Base-by-base conservation (phyloP, 495 filamentous ascomycete genomes). In the Umbilicaria muhlenbergii region DNA sequence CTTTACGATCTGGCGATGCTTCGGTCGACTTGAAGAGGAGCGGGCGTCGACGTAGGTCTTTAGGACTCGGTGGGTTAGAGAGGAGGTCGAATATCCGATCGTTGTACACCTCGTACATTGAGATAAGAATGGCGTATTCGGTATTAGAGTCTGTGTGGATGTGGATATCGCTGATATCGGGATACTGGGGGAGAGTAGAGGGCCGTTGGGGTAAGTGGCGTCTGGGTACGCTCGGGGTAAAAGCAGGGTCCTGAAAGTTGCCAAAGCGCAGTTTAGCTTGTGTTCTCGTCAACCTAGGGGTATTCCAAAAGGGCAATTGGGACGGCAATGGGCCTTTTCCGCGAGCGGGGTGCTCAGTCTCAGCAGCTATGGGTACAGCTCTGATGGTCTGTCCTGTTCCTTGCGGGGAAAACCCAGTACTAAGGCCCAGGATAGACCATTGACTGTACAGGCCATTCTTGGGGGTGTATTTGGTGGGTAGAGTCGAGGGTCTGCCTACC, bases 41-140 rank as follows among this genome's bases (percentile, higher is more conserved):
- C 0, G 82, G 78, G 7, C 84, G 73, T 40, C 86, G 70, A 39
- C 80, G 69, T 37, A 69, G 69, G 42, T 86, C 80, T 58, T 88
- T 88, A 37, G 65, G 51, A 34, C 55, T 59, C 18, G 67, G 61
- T 2, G 68, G 57, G 1, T 71, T 67, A 1, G 82, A 79, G 1
- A 98, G 63, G 3, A 98, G 77, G 54, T 98, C 91, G 53, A 91
- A 98, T 41, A 98, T 95, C 11, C 89, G 78, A 60, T 98, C 91
- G 59, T 96, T 96, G 65, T 98, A 95, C 14, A 98, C 91, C 61
- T 98, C 92, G 61, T 95, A 98, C 91, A 96, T 98, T 14, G 85
- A 93, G 1, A 96, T 70, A 7, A 98, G 58, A 45, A 98, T 77
- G 4, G 86, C 80, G 54, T 94, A 95, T 48, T 95, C 86, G 43